phyloP scores from a whole-genome alignment of 768 basidiomycete genomes.

The Suillus bovinus region DNA sequence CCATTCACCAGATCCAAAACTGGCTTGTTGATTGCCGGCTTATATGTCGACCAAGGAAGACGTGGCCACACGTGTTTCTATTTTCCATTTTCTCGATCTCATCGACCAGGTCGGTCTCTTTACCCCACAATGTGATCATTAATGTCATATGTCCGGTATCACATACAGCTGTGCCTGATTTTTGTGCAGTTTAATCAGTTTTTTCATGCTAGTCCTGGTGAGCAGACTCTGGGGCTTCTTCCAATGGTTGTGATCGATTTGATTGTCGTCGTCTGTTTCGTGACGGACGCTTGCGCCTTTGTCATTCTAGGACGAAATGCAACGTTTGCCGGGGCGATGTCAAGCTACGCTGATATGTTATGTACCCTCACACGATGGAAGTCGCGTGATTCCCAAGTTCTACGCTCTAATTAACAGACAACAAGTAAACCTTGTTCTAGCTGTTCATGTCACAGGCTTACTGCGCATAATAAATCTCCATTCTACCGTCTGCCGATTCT shows the following conservation, averaged over 20 bases:
- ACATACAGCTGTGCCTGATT: neutral
- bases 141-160: neutral
- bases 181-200: neutral
- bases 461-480: neutral
- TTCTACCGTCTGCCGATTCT: neutral
- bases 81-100: neutral
- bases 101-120: neutral
- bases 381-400: neutral
- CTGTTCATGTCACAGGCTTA: neutral
- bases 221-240: neutral
- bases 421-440: neutral
- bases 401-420: neutral
- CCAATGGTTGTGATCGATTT: neutral
- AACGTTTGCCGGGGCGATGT: neutral
- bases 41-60: neutral
- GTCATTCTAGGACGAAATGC: neutral
- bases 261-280: neutral
- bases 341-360: neutral
- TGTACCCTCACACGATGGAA: neutral
- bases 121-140: neutral
- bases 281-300: too few species aligned
- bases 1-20: neutral
- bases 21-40: neutral
- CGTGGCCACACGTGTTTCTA: neutral
- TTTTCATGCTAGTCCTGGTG: neutral